These are phyloP conservation scores for Fragaria nilgerrensis DNA, from an alignment of 306 rosid species.

Conservation along the genomic window DNA sequence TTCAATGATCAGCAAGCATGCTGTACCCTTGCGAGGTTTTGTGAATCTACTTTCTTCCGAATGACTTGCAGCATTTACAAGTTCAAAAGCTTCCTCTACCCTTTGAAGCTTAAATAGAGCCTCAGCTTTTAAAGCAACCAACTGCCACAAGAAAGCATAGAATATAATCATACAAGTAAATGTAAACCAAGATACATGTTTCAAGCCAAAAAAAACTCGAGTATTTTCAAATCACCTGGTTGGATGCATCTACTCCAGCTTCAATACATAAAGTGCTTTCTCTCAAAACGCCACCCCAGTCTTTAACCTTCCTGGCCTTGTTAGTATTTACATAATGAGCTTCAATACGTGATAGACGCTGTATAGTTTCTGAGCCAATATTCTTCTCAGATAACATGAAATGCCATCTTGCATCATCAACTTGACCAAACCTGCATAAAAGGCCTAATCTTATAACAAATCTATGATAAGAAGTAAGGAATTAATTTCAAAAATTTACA, in stretches of 20 bases:
- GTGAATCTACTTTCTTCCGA: background rate
- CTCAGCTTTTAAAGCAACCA: constrained; percentile 9
- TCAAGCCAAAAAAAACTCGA: background rate
- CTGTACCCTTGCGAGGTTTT: background rate
- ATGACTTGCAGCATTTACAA: background rate
- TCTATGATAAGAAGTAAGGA: background rate
- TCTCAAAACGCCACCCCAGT: background rate
- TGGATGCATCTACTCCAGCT: constrained; percentile 16
- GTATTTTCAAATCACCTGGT: background rate
- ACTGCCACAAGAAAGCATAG: background rate
- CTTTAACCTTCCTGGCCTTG: constrained; percentile 7
- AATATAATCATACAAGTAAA: background rate
- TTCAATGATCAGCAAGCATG: constrained; percentile 6
- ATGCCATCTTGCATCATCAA: constrained; percentile 12
- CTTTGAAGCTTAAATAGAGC: constrained; percentile 15
- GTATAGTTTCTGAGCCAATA: background rate
- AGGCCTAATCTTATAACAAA: background rate
- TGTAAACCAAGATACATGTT: background rate
- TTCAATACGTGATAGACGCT: background rate
- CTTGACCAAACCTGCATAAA: constrained; percentile 11
- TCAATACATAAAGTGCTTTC: constrained; percentile 12
- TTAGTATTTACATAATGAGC: constrained; percentile 1
- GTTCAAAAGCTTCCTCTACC: constrained; percentile 4
- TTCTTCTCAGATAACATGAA: background rate
- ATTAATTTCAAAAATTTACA: background rate